Percentiles rank a stretch among this genome's conserved stretches.
Evolutionary conservation across 495 filamentous ascomycete species (phyloP).

Genomic region (Tuber magnatum): DNA sequence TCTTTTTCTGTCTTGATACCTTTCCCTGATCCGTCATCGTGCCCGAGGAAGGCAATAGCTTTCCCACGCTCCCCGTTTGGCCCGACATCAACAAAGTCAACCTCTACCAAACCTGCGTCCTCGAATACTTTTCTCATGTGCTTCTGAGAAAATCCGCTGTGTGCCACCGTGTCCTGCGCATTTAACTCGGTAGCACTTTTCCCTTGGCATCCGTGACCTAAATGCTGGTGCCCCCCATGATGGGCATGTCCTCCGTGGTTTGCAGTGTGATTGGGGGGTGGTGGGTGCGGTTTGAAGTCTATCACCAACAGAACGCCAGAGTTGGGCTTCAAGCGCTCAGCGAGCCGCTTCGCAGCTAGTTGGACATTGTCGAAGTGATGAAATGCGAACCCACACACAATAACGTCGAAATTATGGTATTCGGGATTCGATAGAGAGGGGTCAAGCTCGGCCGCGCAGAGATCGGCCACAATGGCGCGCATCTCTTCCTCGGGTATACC

Average conservation of each 20-base stretch:
- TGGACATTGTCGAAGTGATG: slow-evolving; percentile 56
- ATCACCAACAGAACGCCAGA: slow-evolving; percentile 51
- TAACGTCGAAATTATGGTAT: slow-evolving; percentile 52
- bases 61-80: slow-evolving; percentile 17
- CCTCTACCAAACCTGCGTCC: slow-evolving; percentile 44
- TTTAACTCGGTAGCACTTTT: slow-evolving; percentile 24
- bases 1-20: slow-evolving; percentile 7
- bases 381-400: slow-evolving; percentile 52
- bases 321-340: slow-evolving; percentile 50
- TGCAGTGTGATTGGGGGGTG: slow-evolving; percentile 31
- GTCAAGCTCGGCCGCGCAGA: slow-evolving; percentile 46
- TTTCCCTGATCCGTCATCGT: slow-evolving; percentile 10
- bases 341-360: slow-evolving; percentile 47
- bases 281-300: slow-evolving; percentile 47
- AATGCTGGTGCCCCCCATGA: slow-evolving; percentile 3
- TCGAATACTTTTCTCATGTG: slow-evolving; percentile 47
- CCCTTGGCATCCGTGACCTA: not conserved
- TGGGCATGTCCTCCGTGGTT: slow-evolving; percentile 27
- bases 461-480: slow-evolving; percentile 34
- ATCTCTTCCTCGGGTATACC: slow-evolving; percentile 44
- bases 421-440: slow-evolving; percentile 44
- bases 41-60: slow-evolving; percentile 18
- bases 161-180: slow-evolving; percentile 42
- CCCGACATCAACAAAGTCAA: slow-evolving; percentile 40
- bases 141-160: slow-evolving; percentile 47